Percentiles rank a stretch among this genome's conserved stretches.
Conservation (phyloP, 176 grass and related monocot species). For the Saccharum spontaneum region DNA sequence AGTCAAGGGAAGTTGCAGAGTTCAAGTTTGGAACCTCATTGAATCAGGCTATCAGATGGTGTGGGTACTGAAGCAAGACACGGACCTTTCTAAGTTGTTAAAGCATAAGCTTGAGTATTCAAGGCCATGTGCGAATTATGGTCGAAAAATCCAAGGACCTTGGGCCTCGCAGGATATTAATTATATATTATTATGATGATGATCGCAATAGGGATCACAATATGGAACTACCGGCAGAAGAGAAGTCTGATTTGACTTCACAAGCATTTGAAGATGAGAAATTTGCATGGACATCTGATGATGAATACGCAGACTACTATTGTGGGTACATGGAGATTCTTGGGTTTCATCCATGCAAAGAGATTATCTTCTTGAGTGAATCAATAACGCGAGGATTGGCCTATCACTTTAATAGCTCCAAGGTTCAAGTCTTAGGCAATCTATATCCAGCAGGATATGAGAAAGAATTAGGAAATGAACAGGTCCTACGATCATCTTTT, state of each 20-base stretch:
- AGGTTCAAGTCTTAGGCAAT: background rate
- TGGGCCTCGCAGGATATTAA: background rate
- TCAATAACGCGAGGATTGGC: background rate
- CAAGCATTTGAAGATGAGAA: background rate
- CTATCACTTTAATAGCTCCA: background rate
- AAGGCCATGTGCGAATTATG: too few species aligned
- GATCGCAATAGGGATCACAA: background rate
- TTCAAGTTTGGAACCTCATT: background rate
- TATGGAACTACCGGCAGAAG: background rate
- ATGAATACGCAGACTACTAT: background rate
- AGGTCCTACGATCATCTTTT: background rate
- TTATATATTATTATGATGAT: background rate
- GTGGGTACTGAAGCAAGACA: background rate
- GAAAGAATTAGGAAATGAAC: background rate
- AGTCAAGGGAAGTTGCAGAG: background rate
- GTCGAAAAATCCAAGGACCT: too few species aligned
- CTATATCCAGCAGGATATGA: background rate
- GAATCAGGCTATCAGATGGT: too few species aligned
- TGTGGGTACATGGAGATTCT: background rate
- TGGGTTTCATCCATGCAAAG: constrained; percentile 17
- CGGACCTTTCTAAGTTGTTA: background rate
- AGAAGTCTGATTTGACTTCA: background rate
- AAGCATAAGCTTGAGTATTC: background rate
- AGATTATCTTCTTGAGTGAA: background rate
- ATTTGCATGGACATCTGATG: background rate